phyloP scores from a whole-genome alignment of 202 grass and related monocot genomes.

The Brachypodium distachyon region DNA sequence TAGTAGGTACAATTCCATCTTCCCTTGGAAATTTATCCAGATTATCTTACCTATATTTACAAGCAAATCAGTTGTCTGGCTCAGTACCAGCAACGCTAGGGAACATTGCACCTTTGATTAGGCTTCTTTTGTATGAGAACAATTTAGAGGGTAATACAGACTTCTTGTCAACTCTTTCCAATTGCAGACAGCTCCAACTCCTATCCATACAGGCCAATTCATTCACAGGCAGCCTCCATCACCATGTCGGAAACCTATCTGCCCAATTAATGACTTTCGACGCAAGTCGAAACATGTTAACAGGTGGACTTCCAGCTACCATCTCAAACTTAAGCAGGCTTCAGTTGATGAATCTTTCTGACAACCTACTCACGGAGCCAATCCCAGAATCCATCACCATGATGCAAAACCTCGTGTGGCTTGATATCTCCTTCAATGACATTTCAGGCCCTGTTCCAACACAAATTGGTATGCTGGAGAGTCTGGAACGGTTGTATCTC shows the following conservation, averaged over 20 bases:
- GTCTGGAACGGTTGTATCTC: neutral
- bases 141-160: neutral
- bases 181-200: neutral
- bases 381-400: neutral
- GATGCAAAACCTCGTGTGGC: neutral
- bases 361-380: neutral
- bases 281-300: neutral
- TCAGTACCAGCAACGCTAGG: conserved; percentile 21
- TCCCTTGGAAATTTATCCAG: conserved; percentile 9
- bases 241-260: neutral
- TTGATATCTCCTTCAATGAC: neutral
- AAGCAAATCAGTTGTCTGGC: conserved; percentile 26
- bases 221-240: neutral
- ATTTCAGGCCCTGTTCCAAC: neutral
- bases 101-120: neutral
- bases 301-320: neutral
- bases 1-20: conserved; percentile 1
- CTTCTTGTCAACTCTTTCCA: neutral
- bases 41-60: conserved; percentile 11
- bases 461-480: neutral
- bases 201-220: neutral
- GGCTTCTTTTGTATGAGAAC: neutral
- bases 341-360: neutral
- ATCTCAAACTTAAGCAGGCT: neutral
- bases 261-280: neutral